Evolutionary conservation across 495 filamentous ascomycete species (phyloP), one percentile per base, ranked within the genome.

Genomic region (Endocarpon pusillum): DNA sequence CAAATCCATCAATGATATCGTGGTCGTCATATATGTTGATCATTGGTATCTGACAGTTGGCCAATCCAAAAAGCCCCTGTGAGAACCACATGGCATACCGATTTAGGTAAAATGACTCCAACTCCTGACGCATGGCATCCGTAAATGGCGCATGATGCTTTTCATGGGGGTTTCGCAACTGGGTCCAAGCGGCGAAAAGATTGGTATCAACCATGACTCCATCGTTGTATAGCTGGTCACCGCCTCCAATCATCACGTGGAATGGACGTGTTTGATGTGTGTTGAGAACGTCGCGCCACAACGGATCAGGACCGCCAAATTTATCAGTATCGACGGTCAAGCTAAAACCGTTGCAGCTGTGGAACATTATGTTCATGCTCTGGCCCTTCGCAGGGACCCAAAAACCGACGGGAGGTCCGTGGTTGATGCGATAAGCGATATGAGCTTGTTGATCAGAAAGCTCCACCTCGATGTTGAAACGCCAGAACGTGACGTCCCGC

Each of bases 1-100:
- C 91, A 52, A 72, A 97, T 1, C 89, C 91, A 53, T 97, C 87
- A 41, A 97, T 89, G 44, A 96, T 92, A 42, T 97, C 89, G 56
- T 96, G 89, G 46, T 96, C 89, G 53, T 96, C 89, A 62, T 78
- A 94, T 41, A 97, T 81, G 52, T 97, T 97, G 44, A 97, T 65
- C 87, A 94, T 96, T 27, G 89, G 89, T 32, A 97, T 94, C 48
- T 96, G 89, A 5, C 80, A 77, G 43, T 78, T 87, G 1, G 86
- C 89, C 52, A 96, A 71, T 17, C 79, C 78, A 49, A 92, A 97
- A 20, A 94, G 64, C 2, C 91, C 89, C 48, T 94, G 86, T 2
- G 84, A 92, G 53, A 94, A 97, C 86, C 89, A 96, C 48, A 66
- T 67, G 39, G 71, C 67, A 50, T 97, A 97, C 30, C 81, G 67